Percentiles rank a stretch among this genome's conserved stretches.
Evolutionary conservation across 306 rosid species (phyloP).

Genomic region (Ceratonia siliqua): DNA sequence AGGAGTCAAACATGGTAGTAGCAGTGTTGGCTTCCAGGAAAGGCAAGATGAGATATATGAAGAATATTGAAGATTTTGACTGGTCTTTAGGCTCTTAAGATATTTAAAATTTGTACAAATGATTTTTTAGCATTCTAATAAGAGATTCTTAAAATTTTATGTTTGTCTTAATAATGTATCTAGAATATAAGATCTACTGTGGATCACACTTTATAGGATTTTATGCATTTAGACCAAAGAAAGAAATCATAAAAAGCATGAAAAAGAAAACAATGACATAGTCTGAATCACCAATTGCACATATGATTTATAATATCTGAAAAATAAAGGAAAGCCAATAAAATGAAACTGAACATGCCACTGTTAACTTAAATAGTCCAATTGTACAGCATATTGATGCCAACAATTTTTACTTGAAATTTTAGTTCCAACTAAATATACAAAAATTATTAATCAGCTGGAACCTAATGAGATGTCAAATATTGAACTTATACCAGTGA

Average conservation of each 20-base stretch:
- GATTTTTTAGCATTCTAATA: neutral
- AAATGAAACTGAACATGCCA: neutral
- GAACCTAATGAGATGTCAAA: neutral
- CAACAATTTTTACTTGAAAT: neutral
- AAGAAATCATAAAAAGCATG: neutral
- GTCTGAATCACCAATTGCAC: slow-evolving; percentile 1
- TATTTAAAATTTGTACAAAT: neutral
- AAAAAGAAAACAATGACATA: neutral
- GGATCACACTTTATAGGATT: neutral
- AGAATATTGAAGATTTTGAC: neutral
- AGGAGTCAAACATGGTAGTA: slow-evolving; percentile 9
- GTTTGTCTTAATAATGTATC: neutral
- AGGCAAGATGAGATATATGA: neutral
- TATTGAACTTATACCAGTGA: neutral
- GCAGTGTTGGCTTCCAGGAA: neutral
- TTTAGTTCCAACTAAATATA: neutral
- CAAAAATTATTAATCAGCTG: neutral
- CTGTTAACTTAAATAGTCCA: slow-evolving; percentile 6
- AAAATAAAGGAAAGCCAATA: neutral
- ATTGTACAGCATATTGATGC: neutral
- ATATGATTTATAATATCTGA: neutral
- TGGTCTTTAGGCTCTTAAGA: neutral
- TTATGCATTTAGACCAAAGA: neutral
- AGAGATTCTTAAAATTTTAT: neutral
- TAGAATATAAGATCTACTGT: neutral